Base-by-base conservation (phyloP, 345 rosid genomes). In the Mangifera indica region DNA sequence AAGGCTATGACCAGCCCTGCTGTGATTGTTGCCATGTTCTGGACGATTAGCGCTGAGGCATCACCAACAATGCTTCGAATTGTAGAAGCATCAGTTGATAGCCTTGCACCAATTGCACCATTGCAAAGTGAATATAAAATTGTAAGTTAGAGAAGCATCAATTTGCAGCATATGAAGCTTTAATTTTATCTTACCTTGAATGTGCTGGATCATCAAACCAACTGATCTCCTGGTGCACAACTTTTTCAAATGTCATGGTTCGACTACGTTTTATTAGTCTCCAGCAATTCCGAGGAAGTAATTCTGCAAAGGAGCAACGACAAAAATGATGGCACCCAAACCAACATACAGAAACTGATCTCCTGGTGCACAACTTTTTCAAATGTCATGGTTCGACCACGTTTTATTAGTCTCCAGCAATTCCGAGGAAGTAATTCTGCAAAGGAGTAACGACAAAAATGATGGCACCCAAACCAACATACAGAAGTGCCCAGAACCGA, bases 171-270 rank as follows among this genome's bases (percentile, higher is more conserved):
- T 40, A 20, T 51, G 18, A 25, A 29, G 18, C 13, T 44, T 21
- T n/a, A 37, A 25, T 10, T 56, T 45, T 4, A 25, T 22, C 79
- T 24, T 32, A 84, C 93, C 93, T 93, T 10, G 98, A 82, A 68
- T 93, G 89, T 21, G 85, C 76, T 54, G 92, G 80, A 71, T 88
- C 92, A 65, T 93, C 98, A n/a, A 93, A 93, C 93, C 96, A 93
- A 76, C 91, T 82, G 63, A 93, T 91, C 54, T 91, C 88, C 74
- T 91, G 96, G 80, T 88, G 91, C 57, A 88, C 97, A 22, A 91
- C 88, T 76, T 87, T 89, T 74, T 87, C 86, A 72, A 93, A 93
- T 1, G 88, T 82, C 85, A 84, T 57, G 15, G 87, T 76, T 17
- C 98, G 82, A 46, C 89, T 89, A 63, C 97, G 80, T 78, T 80